phyloP scores from a whole-genome alignment of 2,329 filamentous ascomycete genomes.

The Periconia sp. region DNA sequence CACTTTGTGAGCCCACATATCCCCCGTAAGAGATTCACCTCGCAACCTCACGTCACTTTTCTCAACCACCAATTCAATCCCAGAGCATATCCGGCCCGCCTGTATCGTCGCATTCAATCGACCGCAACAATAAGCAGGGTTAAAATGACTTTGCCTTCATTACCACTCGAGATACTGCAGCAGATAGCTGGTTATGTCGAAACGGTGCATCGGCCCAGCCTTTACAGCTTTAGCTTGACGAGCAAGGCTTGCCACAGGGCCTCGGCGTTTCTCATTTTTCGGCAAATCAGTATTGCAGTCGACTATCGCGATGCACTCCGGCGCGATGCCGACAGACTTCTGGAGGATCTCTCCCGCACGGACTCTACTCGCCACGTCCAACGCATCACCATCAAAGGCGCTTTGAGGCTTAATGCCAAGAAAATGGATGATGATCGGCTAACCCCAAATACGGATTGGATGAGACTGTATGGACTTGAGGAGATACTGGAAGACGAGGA shows the following conservation, averaged over 20 bases:
- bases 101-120: not conserved
- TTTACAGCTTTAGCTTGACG: constrained; percentile 20
- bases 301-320: constrained; percentile 13
- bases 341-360: constrained; percentile 17
- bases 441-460: constrained; percentile 4
- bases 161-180: constrained; percentile 25
- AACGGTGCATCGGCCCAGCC: constrained; percentile 20
- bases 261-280: constrained; percentile 18
- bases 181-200: constrained; percentile 22
- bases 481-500: constrained; percentile 22
- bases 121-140: constrained; percentile 8
- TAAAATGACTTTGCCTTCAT: constrained; percentile 11
- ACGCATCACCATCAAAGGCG: constrained; percentile 23
- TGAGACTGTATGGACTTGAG: constrained; percentile 9
- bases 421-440: constrained; percentile 6
- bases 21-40: too few relatives aligned
- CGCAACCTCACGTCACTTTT: too few relatives aligned
- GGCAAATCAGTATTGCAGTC: constrained; percentile 15
- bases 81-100: too few relatives aligned
- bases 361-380: constrained; percentile 22
- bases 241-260: constrained; percentile 25
- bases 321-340: constrained; percentile 14
- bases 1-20: too few relatives aligned
- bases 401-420: constrained; percentile 11
- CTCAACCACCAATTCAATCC: too few relatives aligned